phyloP scores from a whole-genome alignment of 1,284 basidiomycete species.

The Sporisorium iseilematis-ciliati region DNA sequence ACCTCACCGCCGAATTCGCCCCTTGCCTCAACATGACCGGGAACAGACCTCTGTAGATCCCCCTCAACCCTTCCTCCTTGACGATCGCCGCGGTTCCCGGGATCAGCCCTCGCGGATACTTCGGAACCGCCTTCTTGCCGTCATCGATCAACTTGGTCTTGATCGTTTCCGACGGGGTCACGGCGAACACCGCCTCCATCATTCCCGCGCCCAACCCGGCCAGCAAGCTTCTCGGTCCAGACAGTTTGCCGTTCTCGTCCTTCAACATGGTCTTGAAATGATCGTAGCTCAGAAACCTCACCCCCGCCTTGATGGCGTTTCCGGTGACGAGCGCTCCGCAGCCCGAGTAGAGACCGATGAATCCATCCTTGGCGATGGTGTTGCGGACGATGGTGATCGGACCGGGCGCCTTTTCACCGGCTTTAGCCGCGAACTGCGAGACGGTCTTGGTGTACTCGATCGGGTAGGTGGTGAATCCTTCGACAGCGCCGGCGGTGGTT shows the following conservation, averaged over 20 bases:
- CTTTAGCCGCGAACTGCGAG: conserved; percentile 72
- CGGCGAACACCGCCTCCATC: conserved; percentile 92
- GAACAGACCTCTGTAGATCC: conserved; percentile 91
- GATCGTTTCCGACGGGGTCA: conserved; percentile 97
- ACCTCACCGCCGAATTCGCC: conserved; percentile 95
- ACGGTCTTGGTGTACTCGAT: conserved; percentile 88
- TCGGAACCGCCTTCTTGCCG: conserved; percentile 83
- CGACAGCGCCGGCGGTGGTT: conserved; percentile 91
- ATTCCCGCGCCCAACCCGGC: conserved; percentile 95
- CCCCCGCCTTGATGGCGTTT: conserved; percentile 71
- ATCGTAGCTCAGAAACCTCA: conserved; percentile 94
- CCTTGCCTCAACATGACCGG: conserved; percentile 98
- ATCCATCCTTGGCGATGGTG: conserved; percentile 68
- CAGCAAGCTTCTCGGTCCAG: conserved; percentile 63
- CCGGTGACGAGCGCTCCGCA: conserved; percentile 65
- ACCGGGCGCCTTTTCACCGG: conserved; percentile 66
- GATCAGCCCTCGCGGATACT: conserved; percentile 83
- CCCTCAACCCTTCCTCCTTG: conserved; percentile 80
- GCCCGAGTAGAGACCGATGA: conserved; percentile 69
- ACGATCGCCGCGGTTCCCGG: conserved; percentile 88
- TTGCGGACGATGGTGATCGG: conserved; percentile 68
- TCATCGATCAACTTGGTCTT: conserved; percentile 99
- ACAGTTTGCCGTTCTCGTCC: conserved; percentile 72
- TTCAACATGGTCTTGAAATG: conserved; percentile 87
- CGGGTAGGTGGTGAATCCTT: conserved; percentile 83